Base-by-base conservation (phyloP, 495 filamentous ascomycete species). In the Hamigera avellanea region DNA sequence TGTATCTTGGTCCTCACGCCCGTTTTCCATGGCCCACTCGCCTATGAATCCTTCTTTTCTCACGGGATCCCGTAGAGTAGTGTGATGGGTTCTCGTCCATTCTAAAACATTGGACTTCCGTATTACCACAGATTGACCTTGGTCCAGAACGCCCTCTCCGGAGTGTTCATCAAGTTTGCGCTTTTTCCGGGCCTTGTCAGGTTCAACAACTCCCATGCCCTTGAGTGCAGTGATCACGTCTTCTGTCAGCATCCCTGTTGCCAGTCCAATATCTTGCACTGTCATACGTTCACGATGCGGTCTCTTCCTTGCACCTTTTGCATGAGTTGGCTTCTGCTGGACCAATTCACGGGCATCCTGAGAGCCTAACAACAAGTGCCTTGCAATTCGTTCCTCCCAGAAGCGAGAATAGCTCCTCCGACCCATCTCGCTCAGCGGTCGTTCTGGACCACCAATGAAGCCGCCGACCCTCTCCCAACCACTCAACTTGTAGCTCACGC, bases 401-500 rank as follows among this genome's bases (percentile, higher is more conserved):
- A 80, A 94, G 7, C 76, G 68, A 46, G 73, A 67, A 56, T 95
- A 95, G 6, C 82, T 85, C 45, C 70, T 78, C 35, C 75, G 72
- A 1, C 88, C 88, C 34, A 91, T 62, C 43, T 87, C 83, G 28
- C 81, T 87, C 35, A 95, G 76, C 10, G 88, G 88, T 49, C 89
- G 88, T 61, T 99, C 91, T 1, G 91, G 91, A 1, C 91, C 89
- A 17, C 91, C 91, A 25, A 95, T 71, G 19, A 86, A 68, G 8
- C 78, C 78, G 16, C 52, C 50, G 32, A 62, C 57, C 15, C 44
- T 51, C 51, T 96, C 87, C 38, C 82, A 75, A 13, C 73, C 76
- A n/a, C 85, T 86, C 14, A 99, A 76, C 52, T 87, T 86, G 58
- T 96, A 99, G 35, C 81, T 88, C 8, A 88, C 78, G 27, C 85